phyloP scores from a whole-genome alignment of 805 yeast species.

The Komagataella phaffii region DNA sequence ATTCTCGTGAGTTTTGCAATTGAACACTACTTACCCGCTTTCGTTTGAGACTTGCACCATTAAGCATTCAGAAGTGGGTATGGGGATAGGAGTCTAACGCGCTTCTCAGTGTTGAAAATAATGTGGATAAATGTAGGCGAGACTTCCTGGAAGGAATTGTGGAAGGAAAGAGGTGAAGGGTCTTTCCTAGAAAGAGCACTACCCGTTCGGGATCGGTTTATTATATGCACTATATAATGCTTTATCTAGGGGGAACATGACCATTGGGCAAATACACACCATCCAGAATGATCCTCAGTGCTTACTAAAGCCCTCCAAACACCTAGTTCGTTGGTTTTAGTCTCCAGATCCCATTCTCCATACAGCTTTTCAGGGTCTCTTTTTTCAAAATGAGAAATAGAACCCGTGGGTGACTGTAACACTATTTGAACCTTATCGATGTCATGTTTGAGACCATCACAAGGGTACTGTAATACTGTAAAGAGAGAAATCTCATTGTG shows the following conservation, averaged over 20 bases:
- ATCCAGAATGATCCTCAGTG: slow-evolving; percentile 62
- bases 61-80: background rate
- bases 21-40: background rate
- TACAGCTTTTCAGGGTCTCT: slow-evolving; percentile 27
- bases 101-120: background rate
- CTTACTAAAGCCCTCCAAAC: slow-evolving; percentile 73
- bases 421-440: slow-evolving; percentile 40
- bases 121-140: background rate
- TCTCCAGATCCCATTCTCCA: slow-evolving; percentile 40
- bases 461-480: slow-evolving; percentile 47
- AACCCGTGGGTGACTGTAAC: slow-evolving; percentile 78
- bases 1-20: background rate
- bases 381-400: slow-evolving; percentile 44
- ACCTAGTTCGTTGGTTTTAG: slow-evolving; percentile 61
- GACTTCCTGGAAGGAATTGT: background rate
- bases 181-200: background rate
- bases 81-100: background rate
- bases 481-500: slow-evolving; percentile 52
- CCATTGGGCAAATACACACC: slow-evolving; percentile 94
- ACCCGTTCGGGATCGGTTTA: background rate
- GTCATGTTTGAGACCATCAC: slow-evolving; percentile 15
- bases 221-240: background rate
- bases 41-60: background rate
- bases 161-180: background rate
- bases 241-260: slow-evolving; percentile 24